Conservation (phyloP, 2,329 filamentous ascomycete genomes). For the Ceratocystis lukuohia region DNA sequence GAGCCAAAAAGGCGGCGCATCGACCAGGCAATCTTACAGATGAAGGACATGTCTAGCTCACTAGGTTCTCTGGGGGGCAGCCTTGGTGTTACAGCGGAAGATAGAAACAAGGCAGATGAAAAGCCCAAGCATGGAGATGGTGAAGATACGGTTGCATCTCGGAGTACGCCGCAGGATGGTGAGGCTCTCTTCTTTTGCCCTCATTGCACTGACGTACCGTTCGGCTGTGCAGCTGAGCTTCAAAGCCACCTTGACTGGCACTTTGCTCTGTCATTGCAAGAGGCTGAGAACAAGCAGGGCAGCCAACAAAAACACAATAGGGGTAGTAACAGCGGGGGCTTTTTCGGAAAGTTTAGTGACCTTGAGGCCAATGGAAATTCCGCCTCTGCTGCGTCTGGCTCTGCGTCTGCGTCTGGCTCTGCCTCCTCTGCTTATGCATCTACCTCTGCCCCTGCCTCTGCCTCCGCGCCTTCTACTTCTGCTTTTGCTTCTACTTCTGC, state of each 20-base stretch:
- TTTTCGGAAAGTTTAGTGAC: neutral
- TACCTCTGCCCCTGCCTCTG: neutral
- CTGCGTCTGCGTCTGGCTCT: neutral
- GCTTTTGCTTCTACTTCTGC: neutral
- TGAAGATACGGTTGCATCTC: neutral
- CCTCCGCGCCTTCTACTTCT: neutral
- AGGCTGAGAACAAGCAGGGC: slow-evolving; percentile 31
- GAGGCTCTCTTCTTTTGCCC: slow-evolving; percentile 16
- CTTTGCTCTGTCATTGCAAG: slow-evolving; percentile 74
- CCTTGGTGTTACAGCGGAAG: neutral
- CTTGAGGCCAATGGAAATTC: neutral
- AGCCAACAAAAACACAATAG: neutral
- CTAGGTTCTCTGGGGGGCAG: neutral
- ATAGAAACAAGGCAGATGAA: neutral
- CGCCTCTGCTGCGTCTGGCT: neutral
- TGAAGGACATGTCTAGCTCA: neutral
- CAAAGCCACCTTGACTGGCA: slow-evolving; percentile 88
- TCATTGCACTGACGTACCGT: slow-evolving; percentile 9
- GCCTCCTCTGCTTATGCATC: neutral
- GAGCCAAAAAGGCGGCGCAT: slow-evolving; percentile 8
- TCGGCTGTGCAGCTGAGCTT: slow-evolving; percentile 37
- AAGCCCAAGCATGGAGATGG: neutral
- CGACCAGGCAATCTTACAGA: neutral
- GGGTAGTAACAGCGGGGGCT: neutral
- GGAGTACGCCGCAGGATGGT: no score